Conservation (phyloP, 1,284 basidiomycete genomes). For the Hypsizygus ulmarius region DNA sequence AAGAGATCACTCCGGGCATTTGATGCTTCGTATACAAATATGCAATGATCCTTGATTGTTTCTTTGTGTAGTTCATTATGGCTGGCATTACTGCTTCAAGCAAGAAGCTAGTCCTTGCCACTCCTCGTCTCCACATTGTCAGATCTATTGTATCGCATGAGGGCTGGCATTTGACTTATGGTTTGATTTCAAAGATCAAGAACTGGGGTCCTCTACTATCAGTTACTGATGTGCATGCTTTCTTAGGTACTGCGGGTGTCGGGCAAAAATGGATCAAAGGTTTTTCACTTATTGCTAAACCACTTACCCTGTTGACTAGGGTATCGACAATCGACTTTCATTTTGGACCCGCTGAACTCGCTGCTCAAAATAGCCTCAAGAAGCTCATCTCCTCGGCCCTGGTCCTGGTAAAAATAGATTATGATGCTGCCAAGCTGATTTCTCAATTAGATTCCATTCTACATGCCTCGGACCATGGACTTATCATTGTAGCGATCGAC, state of each 20-base stretch:
- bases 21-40: constrained; percentile 26
- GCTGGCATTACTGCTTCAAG: constrained; percentile 32
- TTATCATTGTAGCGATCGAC: constrained; percentile 32
- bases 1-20: constrained; percentile 17
- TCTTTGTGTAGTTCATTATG: constrained; percentile 21
- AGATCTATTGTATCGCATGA: constrained; percentile 26
- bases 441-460: constrained; percentile 1
- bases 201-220: constrained; percentile 28
- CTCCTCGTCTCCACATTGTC: constrained; percentile 26
- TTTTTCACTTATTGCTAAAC: constrained; percentile 31
- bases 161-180: constrained; percentile 30
- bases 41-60: constrained; percentile 19
- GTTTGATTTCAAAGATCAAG: constrained; percentile 26
- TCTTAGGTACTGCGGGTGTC: constrained; percentile 31
- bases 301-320: constrained; percentile 24
- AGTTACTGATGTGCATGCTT: constrained; percentile 30
- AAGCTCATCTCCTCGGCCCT: constrained; percentile 21
- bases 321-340: constrained; percentile 18
- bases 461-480: constrained; percentile 20
- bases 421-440: constrained; percentile 20
- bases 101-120: constrained; percentile 23
- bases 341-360: constrained; percentile 18
- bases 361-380: constrained; percentile 29
- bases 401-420: constrained; percentile 30
- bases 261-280: constrained; percentile 30